A percentile compares a stretch with the other conserved stretches of the same genome.
phyloP scores from a whole-genome alignment of 2,329 filamentous ascomycete genomes.

The Allantophomopsis lycopodina region DNA sequence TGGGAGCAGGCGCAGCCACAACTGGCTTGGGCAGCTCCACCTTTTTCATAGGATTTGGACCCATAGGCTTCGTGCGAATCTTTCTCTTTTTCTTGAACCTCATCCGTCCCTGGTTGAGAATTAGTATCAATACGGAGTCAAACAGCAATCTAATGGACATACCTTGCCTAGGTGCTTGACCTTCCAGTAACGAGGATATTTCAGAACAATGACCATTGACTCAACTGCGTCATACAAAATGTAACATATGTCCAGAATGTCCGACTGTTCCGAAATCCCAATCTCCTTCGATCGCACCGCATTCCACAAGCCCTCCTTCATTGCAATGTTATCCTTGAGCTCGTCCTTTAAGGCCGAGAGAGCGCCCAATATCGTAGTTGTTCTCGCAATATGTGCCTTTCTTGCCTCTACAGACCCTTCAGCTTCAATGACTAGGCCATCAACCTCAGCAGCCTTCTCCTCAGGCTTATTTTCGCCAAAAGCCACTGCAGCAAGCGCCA shows the following conservation, averaged over 20 bases:
- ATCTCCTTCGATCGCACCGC: constrained; percentile 32
- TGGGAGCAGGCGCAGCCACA: constrained; percentile 2
- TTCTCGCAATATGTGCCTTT: constrained; percentile 31
- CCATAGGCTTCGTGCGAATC: constrained; percentile 10
- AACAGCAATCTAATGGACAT: constrained; percentile 6
- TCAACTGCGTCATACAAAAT: constrained; percentile 34
- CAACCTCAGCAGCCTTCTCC: constrained; percentile 17
- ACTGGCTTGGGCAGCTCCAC: constrained; percentile 2
- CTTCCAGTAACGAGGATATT: constrained; percentile 31
- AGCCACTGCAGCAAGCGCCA: constrained; percentile 47
- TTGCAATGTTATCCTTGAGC: constrained; percentile 26
- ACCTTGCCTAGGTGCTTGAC: constrained; percentile 23
- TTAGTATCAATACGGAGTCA: not conserved
- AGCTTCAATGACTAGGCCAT: constrained; percentile 31
- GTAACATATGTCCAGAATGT: constrained; percentile 35
- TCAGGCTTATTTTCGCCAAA: constrained; percentile 38
- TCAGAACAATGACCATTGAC: constrained; percentile 29
- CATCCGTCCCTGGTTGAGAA: constrained; percentile 10
- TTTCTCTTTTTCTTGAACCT: constrained; percentile 15
- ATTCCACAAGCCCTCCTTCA: constrained; percentile 33
- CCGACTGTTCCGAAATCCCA: constrained; percentile 31
- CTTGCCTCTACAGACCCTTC: constrained; percentile 28
- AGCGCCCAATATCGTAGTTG: constrained; percentile 31
- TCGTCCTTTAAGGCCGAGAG: constrained; percentile 32
- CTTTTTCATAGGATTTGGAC: too few species aligned